Conservation (phyloP, 2,329 filamentous ascomycete genomes). For the Aureobasidium sp. region DNA sequence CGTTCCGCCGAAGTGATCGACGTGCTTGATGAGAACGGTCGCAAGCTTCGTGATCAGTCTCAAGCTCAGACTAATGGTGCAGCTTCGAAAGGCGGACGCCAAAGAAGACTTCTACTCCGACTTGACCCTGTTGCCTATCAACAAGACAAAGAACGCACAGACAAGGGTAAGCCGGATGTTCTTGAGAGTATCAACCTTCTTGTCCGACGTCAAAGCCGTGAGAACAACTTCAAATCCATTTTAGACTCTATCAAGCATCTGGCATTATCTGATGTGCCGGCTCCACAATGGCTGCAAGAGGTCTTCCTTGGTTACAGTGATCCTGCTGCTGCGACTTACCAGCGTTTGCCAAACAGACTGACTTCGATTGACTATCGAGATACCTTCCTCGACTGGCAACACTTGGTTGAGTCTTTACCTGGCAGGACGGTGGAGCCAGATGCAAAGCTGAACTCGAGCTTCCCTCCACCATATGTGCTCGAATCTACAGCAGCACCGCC, state of each 20-base stretch:
- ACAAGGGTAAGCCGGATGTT: slow-evolving; percentile 64
- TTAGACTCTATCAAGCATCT: slow-evolving; percentile 85
- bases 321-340: slow-evolving; percentile 79
- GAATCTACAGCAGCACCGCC: slow-evolving; percentile 47
- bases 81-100: slow-evolving; percentile 45
- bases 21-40: slow-evolving; percentile 77
- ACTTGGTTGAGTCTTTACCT: slow-evolving; percentile 83
- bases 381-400: slow-evolving; percentile 92
- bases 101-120: slow-evolving; percentile 68
- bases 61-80: slow-evolving; percentile 57
- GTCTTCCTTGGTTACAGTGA: slow-evolving; percentile 98
- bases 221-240: slow-evolving; percentile 96
- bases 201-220: slow-evolving; percentile 71
- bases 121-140: slow-evolving; percentile 75
- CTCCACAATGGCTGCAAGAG: slow-evolving; percentile 90
- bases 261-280: slow-evolving; percentile 73
- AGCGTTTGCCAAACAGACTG: slow-evolving; percentile 69
- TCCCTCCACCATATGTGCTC: slow-evolving; percentile 82
- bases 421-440: slow-evolving; percentile 77
- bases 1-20: slow-evolving; percentile 81
- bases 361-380: slow-evolving; percentile 83
- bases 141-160: slow-evolving; percentile 60
- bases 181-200: slow-evolving; percentile 83
- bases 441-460: slow-evolving; percentile 63
- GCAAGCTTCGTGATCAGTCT: slow-evolving; percentile 51